Percentiles rank a stretch among this genome's conserved stretches.
Conservation (phyloP, 768 basidiomycete genomes). For the Collybia sordida region DNA sequence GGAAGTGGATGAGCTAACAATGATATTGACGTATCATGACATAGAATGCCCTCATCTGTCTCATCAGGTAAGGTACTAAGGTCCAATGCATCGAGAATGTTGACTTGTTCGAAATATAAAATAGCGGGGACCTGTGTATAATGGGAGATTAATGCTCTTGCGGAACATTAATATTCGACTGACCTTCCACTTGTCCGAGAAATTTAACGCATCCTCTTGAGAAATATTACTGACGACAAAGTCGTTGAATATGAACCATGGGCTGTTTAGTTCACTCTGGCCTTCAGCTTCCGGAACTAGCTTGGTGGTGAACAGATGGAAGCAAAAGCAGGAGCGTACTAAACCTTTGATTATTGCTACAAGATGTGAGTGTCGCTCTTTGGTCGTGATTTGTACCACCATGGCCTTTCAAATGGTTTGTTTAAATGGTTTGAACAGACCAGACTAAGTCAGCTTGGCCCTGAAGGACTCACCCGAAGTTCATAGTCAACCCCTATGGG, state of each 20-base stretch:
- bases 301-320: background rate
- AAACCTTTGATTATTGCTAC: conserved; percentile 85
- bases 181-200: conserved; percentile 92
- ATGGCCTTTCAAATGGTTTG: too few species aligned
- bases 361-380: conserved; percentile 75
- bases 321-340: conserved; percentile 12
- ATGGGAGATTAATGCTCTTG: background rate
- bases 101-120: conserved; percentile 83
- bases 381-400: conserved; percentile 75
- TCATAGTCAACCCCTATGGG: conserved; percentile 60
- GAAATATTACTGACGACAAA: conserved; percentile 85
- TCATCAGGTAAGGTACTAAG: conserved; percentile 61
- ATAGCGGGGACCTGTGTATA: conserved; percentile 72
- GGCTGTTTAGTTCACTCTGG: conserved; percentile 37
- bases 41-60: conserved; percentile 74
- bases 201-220: conserved; percentile 85
- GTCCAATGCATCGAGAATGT: conserved; percentile 58
- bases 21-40: conserved; percentile 87
- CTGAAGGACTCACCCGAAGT: conserved; percentile 51
- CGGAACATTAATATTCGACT: conserved; percentile 11
- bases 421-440: conserved; percentile 30
- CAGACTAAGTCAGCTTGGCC: background rate
- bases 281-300: conserved; percentile 71
- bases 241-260: conserved; percentile 97
- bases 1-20: conserved; percentile 42